These are phyloP conservation scores for Talaromyces amestolkiae DNA, from an alignment of 2,329 filamentous ascomycete species.

Conservation along the genomic window DNA sequence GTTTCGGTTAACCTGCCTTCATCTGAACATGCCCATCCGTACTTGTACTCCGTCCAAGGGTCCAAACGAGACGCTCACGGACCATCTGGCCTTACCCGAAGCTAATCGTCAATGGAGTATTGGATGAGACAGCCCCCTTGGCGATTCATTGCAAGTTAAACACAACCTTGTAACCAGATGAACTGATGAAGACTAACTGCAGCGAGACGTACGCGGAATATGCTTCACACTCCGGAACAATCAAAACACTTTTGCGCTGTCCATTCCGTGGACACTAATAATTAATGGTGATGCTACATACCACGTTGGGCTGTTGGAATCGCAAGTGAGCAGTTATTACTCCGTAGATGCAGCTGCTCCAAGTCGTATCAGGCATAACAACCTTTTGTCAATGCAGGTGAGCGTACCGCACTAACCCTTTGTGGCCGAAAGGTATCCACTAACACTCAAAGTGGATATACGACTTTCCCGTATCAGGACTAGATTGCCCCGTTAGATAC, in stretches of 20 bases:
- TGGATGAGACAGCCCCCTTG: constrained; percentile 2
- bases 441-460: neutral
- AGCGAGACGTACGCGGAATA: neutral
- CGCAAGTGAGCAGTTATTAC: neutral
- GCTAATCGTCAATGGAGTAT: neutral
- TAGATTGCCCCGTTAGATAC: neutral
- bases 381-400: neutral
- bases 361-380: neutral
- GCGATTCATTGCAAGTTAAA: neutral
- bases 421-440: neutral
- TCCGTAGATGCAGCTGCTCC: neutral
- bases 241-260: neutral
- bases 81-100: constrained; percentile 2
- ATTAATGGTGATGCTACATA: constrained; percentile 2
- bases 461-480: neutral
- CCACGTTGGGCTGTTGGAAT: neutral
- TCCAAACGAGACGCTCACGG: constrained; percentile 16
- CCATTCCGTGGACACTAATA: neutral
- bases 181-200: neutral
- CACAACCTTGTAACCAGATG: neutral
- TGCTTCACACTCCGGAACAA: neutral
- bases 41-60: neutral
- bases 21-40: neutral
- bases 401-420: neutral
- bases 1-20: constrained; percentile 2